Percentiles rank a stretch among this genome's conserved stretches.
Evolutionary conservation across 495 filamentous ascomycete species (phyloP).

Genomic region (Lichenothelia convexa): DNA sequence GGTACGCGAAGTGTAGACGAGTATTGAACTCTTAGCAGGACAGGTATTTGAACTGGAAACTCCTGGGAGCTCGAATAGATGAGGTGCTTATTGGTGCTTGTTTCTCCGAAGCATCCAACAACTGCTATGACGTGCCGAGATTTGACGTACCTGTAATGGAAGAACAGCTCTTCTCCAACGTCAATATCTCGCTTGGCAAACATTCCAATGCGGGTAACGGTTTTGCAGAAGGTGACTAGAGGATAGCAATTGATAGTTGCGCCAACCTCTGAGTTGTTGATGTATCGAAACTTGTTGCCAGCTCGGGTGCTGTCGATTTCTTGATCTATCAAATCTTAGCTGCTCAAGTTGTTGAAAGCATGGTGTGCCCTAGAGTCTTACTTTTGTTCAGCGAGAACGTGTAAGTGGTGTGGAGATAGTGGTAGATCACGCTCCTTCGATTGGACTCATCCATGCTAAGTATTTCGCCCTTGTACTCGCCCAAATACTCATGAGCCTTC

Average conservation of each 20-base stretch:
- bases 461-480: constrained; percentile 58
- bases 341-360: too few species aligned
- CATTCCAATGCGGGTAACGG: constrained; percentile 50
- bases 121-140: too few species aligned
- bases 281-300: constrained; percentile 42
- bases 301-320: constrained; percentile 27
- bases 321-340: constrained; percentile 17
- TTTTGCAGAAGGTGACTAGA: constrained; percentile 42
- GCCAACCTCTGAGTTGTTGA: constrained; percentile 41
- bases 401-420: constrained; percentile 40
- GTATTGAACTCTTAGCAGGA: too few species aligned
- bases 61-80: background rate
- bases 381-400: constrained; percentile 44
- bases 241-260: constrained; percentile 33
- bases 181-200: constrained; percentile 38
- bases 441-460: constrained; percentile 45
- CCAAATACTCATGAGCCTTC: constrained; percentile 39
- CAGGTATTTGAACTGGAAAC: background rate
- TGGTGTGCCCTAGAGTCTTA: too few species aligned
- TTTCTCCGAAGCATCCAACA: too few species aligned
- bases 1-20: too few species aligned
- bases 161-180: constrained; percentile 50
- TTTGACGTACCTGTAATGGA: constrained; percentile 46
- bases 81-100: constrained; percentile 28
- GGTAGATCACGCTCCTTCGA: constrained; percentile 45